phyloP scores from a whole-genome alignment of 331 rosid genomes.

The Quercus lobata region DNA sequence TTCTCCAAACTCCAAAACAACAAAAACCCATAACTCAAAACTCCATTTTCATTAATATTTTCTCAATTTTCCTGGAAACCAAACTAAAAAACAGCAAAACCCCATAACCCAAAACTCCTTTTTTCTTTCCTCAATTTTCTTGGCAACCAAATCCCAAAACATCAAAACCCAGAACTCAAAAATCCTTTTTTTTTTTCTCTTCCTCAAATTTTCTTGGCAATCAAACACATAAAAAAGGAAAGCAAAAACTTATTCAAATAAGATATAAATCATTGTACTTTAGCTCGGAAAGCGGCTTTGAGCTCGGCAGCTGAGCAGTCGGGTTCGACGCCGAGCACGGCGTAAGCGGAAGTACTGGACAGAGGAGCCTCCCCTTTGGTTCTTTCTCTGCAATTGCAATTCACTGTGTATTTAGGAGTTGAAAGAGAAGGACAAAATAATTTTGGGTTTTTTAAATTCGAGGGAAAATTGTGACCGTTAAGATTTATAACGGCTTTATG shows the following conservation, averaged over 20 bases:
- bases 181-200: neutral
- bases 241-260: neutral
- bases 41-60: neutral
- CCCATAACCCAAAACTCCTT: neutral
- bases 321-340: conserved; percentile 60
- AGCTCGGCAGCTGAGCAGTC: conserved; percentile 55
- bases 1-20: neutral
- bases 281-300: conserved; percentile 86
- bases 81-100: neutral
- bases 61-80: neutral
- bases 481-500: conserved; percentile 19
- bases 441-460: conserved; percentile 12
- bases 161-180: neutral
- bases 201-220: neutral
- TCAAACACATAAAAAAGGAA: neutral
- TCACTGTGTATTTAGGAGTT: conserved; percentile 16
- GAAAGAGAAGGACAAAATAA: neutral
- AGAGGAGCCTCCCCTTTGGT: conserved; percentile 32
- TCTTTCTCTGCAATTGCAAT: conserved; percentile 27
- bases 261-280: conserved; percentile 25
- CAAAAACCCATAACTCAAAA: neutral
- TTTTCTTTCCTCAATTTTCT: too few species aligned
- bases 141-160: neutral
- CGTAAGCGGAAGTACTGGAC: conserved; percentile 49
- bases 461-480: conserved; percentile 3